A percentile compares a stretch with the other conserved stretches of the same genome.
Conservation (phyloP, 1,284 basidiomycete species). For the Rhodotorula sp. region DNA sequence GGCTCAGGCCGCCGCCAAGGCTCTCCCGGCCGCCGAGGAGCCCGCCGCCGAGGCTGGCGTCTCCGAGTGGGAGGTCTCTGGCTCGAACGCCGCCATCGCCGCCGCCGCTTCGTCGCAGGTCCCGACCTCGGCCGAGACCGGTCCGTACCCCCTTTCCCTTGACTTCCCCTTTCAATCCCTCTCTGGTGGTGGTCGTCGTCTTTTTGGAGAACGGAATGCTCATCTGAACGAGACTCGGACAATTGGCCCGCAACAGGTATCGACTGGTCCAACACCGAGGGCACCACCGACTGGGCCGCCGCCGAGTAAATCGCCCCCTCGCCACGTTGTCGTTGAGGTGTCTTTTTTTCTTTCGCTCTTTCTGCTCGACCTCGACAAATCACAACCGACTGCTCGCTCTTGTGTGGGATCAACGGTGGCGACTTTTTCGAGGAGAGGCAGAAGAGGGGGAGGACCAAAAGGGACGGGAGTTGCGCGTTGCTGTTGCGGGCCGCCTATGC, state of each 20-base stretch:
- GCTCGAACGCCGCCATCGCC: slow-evolving; percentile 48
- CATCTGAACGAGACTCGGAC: slow-evolving; percentile 17
- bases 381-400: too few relatives aligned
- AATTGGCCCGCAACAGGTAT: slow-evolving; percentile 42
- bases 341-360: too few relatives aligned
- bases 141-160: slow-evolving; percentile 30
- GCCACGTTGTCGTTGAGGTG: too few relatives aligned
- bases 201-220: slow-evolving; percentile 3
- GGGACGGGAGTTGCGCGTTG: too few relatives aligned
- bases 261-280: slow-evolving; percentile 34
- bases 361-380: too few relatives aligned
- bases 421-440: too few relatives aligned
- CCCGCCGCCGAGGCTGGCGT: slow-evolving; percentile 55
- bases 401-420: too few relatives aligned
- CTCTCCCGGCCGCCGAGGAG: slow-evolving; percentile 52
- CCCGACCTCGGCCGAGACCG: slow-evolving; percentile 42
- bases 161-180: background rate
- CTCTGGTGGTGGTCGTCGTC: background rate
- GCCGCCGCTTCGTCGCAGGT: slow-evolving; percentile 46
- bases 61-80: slow-evolving; percentile 47
- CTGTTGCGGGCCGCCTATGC: too few relatives aligned
- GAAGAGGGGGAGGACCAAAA: too few relatives aligned
- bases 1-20: slow-evolving; percentile 64
- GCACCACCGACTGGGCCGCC: slow-evolving; percentile 38
- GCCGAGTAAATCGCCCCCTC: slow-evolving; percentile 7